phyloP scores from a whole-genome alignment of 768 basidiomycete genomes.

The Cyclocybe cylindracea region DNA sequence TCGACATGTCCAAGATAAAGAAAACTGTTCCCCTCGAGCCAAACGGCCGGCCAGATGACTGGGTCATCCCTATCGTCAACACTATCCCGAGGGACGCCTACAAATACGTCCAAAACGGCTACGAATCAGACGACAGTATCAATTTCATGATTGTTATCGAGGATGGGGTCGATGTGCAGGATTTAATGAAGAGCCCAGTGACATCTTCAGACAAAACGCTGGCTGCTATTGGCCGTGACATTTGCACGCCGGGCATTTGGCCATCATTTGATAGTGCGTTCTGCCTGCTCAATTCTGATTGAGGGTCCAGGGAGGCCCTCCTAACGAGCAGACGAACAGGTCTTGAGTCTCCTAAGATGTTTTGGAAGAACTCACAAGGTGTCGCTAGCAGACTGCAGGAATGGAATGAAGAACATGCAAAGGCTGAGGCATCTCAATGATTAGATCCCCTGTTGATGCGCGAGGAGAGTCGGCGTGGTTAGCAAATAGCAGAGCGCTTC shows the following conservation, averaged over 20 bases:
- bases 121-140: not conserved
- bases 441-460: no score
- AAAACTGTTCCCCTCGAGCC: not conserved
- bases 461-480: no score
- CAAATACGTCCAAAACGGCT: not conserved
- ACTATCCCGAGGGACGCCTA: not conserved
- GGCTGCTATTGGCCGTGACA: not conserved
- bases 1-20: not conserved
- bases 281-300: not conserved
- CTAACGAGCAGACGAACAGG: not conserved
- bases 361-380: not conserved
- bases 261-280: constrained; percentile 1
- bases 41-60: not conserved
- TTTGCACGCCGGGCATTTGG: constrained; percentile 1
- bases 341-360: not conserved
- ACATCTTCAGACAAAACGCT: not conserved
- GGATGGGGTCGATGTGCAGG: not conserved
- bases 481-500: no score
- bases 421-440: not conserved
- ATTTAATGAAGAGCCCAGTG: not conserved
- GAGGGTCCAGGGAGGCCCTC: not conserved
- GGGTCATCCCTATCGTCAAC: not conserved
- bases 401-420: constrained; percentile 1
- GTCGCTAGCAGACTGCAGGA: not conserved
- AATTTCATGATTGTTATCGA: not conserved